A percentile compares a stretch with the other conserved stretches of the same genome.
phyloP scores from a whole-genome alignment of 140 eudicot genomes.

The Ambrosia hybrid region DNA sequence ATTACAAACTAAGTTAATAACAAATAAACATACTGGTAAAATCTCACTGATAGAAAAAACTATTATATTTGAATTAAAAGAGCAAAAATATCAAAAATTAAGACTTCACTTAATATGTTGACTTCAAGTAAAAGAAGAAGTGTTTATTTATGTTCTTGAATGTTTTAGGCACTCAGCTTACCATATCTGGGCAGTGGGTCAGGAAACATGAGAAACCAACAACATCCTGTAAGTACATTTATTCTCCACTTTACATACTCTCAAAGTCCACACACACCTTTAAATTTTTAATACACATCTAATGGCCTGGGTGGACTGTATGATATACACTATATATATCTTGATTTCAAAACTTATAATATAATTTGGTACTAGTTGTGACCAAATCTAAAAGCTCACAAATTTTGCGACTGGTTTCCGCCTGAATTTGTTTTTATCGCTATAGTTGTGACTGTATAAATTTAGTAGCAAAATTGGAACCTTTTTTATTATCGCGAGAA shows the following conservation, averaged over 20 bases:
- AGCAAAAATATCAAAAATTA: not conserved
- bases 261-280: not conserved
- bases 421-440: too few species aligned
- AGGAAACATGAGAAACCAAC: conserved; percentile 60
- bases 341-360: too few species aligned
- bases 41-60: too few species aligned
- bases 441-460: too few species aligned
- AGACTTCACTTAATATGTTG: not conserved
- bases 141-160: conserved; percentile 16
- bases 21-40: too few species aligned
- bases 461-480: too few species aligned
- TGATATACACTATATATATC: not conserved
- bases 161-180: conserved; percentile 83
- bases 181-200: conserved; percentile 85
- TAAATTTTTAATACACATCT: not conserved
- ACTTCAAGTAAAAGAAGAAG: not conserved
- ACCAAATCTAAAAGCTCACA: too few species aligned
- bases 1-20: not conserved
- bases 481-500: too few species aligned
- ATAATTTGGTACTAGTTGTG: too few species aligned
- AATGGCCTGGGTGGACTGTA: not conserved
- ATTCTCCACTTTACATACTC: not conserved
- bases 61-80: not conserved
- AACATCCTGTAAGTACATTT: conserved; percentile 57
- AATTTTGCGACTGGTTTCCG: too few species aligned